phyloP scores from a whole-genome alignment of 2,329 filamentous ascomycete species.

The Colletotrichum kahawae region DNA sequence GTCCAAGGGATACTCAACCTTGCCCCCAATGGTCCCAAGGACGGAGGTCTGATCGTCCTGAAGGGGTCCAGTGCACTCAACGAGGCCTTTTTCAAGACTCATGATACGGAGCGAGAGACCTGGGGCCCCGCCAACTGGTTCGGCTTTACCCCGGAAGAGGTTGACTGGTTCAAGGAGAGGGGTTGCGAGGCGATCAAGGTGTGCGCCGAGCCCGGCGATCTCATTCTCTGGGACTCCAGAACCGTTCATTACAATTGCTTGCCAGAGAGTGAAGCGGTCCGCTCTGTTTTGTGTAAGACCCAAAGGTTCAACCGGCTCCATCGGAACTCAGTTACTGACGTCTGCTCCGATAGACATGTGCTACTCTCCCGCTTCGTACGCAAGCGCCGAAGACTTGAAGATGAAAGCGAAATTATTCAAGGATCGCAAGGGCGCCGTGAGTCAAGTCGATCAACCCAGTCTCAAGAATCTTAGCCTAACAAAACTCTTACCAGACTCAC shows the following conservation, averaged over 20 bases:
- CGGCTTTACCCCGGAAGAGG: neutral
- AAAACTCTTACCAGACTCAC: neutral
- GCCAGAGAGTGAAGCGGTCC: neutral
- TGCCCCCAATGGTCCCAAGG: neutral
- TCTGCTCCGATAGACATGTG: neutral
- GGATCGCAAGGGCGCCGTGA: neutral
- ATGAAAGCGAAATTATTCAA: neutral
- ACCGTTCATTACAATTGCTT: neutral
- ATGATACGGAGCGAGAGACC: neutral
- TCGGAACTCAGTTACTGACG: neutral
- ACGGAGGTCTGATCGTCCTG: neutral
- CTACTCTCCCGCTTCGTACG: neutral
- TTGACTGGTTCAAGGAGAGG: neutral
- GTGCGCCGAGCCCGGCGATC: neutral
- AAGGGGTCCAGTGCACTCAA: neutral
- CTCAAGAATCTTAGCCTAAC: rapidly evolving
- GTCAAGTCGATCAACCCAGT: neutral
- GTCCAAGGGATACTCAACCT: neutral
- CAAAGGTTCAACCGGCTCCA: neutral
- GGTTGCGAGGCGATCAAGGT: neutral
- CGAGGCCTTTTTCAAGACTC: neutral
- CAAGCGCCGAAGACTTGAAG: neutral
- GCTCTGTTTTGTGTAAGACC: neutral
- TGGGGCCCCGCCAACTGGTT: neutral
- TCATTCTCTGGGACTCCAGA: neutral